These are phyloP conservation scores for Taphrina betulina DNA, from an alignment of 1,139 yeast species.

Conservation along the genomic window DNA sequence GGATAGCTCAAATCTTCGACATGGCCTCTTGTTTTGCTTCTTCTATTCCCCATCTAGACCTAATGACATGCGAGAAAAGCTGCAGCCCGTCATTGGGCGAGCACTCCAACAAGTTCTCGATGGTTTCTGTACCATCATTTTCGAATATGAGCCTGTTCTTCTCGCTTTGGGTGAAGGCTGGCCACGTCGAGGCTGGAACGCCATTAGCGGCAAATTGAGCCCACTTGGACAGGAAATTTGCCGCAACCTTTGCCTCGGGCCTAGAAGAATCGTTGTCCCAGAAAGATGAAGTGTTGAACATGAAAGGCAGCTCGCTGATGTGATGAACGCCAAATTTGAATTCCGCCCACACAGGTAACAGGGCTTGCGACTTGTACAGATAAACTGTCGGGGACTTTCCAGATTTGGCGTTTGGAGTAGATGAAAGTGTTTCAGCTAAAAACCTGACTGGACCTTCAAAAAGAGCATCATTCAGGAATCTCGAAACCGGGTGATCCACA, in stretches of 20 bases:
- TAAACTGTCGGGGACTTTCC: slow-evolving; percentile 9
- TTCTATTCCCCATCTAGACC: slow-evolving; percentile 15
- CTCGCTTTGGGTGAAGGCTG: slow-evolving; percentile 1
- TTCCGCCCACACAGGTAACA: slow-evolving; percentile 12
- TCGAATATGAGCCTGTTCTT: slow-evolving; percentile 6
- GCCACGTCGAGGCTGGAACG: slow-evolving; percentile 9
- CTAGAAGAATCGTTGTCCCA: slow-evolving; percentile 9
- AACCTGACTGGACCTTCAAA: slow-evolving; percentile 28
- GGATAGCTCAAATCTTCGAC: slow-evolving; percentile 12
- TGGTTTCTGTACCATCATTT: slow-evolving; percentile 4
- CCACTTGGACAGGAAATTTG: slow-evolving; percentile 22
- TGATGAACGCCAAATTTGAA: slow-evolving; percentile 26
- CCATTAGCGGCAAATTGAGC: slow-evolving; percentile 23
- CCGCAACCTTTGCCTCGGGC: slow-evolving; percentile 7
- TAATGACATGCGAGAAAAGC: slow-evolving; percentile 2
- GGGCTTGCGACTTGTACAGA: slow-evolving; percentile 19
- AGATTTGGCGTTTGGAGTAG: slow-evolving; percentile 9
- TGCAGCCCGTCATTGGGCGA: neutral
- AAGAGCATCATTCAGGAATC: slow-evolving; percentile 22
- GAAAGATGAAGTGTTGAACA: slow-evolving; percentile 16
- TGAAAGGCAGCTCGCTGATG: slow-evolving; percentile 18
- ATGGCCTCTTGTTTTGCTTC: slow-evolving; percentile 1
- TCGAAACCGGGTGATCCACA: slow-evolving; percentile 20
- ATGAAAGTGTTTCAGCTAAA: slow-evolving; percentile 5
- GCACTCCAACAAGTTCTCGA: slow-evolving; percentile 10